Evolutionary conservation across 352 stramenopile genomes (phyloP), one percentile per base, ranked within the genome.

Genomic region (Vaucheria bursata): DNA sequence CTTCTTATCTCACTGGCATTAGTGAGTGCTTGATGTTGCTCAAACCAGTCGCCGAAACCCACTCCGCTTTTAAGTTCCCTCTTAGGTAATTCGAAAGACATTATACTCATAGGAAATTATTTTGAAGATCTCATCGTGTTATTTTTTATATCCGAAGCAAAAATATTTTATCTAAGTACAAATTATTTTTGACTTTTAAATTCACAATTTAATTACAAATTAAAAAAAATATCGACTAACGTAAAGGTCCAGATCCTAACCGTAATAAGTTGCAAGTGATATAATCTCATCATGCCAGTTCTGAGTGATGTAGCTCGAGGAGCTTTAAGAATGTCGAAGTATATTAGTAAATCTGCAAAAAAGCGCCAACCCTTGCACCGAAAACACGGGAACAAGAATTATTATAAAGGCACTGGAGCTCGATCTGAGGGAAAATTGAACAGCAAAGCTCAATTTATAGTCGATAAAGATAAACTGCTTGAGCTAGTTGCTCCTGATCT

Each of bases 331-430:
- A 78, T 82, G 77, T 82, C 77, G 12, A 82, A 82, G 70, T 82
- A 77, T 34, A 71, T 82, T 25, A 79, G 70, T 2, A 82, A 80
- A 53, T 64, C 77, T 31, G 77, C 77, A 32, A 74, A 50, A n/a
- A 82, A 82, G 74, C 66, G 77, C 34, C 68, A 75, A 8, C 77
- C 77, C 8, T 59, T 82, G 77, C 76, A 74, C 0, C 73, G 70
- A 3, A 82, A 82, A 39, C 76, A 74, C 40, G 77, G 77, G 18
- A 82, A 82, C 53, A 82, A 82, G 59, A 82, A 82, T 39, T 82
- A 70, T 72, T 82, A 82, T 39, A 82, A 82, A 50, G 77, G 77
- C 8, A 82, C 76, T 31, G 77, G 77, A 0, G 37, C 77, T 1
- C 72, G 66, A 0, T 79, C 76, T 49, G 77, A 82, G 71, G 77